phyloP scores from a whole-genome alignment of 345 rosid genomes.

The Eucalyptus albens region DNA sequence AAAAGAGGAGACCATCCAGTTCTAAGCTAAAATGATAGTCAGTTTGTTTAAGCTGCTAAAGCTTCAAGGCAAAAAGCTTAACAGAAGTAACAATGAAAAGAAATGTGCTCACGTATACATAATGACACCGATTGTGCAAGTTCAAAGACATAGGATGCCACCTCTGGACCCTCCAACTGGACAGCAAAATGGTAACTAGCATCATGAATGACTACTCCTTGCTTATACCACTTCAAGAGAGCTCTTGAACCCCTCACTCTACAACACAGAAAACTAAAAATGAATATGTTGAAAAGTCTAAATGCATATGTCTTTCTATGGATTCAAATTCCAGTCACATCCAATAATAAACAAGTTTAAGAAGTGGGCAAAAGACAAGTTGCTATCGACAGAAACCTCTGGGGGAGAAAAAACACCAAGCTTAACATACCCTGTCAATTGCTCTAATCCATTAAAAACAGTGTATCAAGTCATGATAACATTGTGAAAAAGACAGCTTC shows the following conservation, averaged over 20 bases:
- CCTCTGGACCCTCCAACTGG: slow-evolving; percentile 79
- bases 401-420: not conserved
- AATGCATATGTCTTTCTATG: not conserved
- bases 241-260: slow-evolving; percentile 94
- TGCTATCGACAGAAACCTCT: not conserved
- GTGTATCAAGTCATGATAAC: not conserved
- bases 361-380: not conserved
- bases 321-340: not conserved
- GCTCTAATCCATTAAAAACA: not conserved
- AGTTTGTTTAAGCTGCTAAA: not conserved
- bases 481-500: not conserved
- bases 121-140: not conserved
- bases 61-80: not conserved
- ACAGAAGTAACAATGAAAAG: not conserved
- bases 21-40: not conserved
- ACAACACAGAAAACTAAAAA: slow-evolving; percentile 5
- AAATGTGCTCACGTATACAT: not conserved
- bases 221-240: slow-evolving; percentile 51
- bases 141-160: slow-evolving; percentile 11
- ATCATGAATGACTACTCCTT: slow-evolving; percentile 69
- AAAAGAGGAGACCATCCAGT: not conserved
- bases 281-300: not conserved
- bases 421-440: not conserved
- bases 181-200: slow-evolving; percentile 53
- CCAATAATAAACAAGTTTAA: not conserved